phyloP scores from a whole-genome alignment of 805 yeast species.

The Kluyveromyces siamensis region DNA sequence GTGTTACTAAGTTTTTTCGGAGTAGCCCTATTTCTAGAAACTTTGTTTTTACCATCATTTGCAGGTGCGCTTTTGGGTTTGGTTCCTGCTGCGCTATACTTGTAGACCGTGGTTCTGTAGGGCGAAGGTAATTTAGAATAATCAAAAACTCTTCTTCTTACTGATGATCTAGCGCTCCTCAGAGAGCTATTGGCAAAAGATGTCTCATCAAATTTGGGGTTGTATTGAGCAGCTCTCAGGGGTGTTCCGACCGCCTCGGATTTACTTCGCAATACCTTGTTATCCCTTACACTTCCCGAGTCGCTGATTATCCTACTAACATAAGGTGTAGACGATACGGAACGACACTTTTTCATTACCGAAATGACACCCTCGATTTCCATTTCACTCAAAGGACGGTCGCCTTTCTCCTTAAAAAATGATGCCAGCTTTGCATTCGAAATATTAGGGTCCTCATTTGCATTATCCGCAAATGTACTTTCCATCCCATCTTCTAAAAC shows the following conservation, averaged over 20 bases:
- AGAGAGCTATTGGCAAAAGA: slow-evolving; percentile 12
- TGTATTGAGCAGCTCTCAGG: slow-evolving; percentile 28
- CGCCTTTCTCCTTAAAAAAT: slow-evolving; percentile 70
- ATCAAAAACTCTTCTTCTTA: slow-evolving; percentile 29
- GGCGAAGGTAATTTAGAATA: slow-evolving; percentile 33
- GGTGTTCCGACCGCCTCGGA: slow-evolving; percentile 7
- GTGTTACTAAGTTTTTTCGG: slow-evolving; percentile 34
- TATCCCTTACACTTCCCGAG: slow-evolving; percentile 1
- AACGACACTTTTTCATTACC: slow-evolving; percentile 32
- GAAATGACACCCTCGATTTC: slow-evolving; percentile 79
- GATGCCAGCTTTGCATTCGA: slow-evolving; percentile 57
- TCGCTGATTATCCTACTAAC: slow-evolving; percentile 3
- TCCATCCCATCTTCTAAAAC: not conserved
- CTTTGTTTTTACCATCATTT: slow-evolving; percentile 2
- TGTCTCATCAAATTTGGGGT: slow-evolving; percentile 26
- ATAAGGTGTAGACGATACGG: slow-evolving; percentile 5
- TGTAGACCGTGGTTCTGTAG: slow-evolving; percentile 28
- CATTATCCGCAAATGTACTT: not conserved
- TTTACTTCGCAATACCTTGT: slow-evolving; percentile 4
- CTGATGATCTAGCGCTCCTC: slow-evolving; percentile 13
- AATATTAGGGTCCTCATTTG: slow-evolving; percentile 18
- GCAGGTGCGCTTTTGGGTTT: slow-evolving; percentile 1
- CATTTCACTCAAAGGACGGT: slow-evolving; percentile 57
- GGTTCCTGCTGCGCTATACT: slow-evolving; percentile 16
- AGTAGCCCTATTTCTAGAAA: slow-evolving; percentile 2